A percentile compares a stretch with the other conserved stretches of the same genome.
Conservation (phyloP, 352 stramenopile species). For the Thalassiosira delicatula region DNA sequence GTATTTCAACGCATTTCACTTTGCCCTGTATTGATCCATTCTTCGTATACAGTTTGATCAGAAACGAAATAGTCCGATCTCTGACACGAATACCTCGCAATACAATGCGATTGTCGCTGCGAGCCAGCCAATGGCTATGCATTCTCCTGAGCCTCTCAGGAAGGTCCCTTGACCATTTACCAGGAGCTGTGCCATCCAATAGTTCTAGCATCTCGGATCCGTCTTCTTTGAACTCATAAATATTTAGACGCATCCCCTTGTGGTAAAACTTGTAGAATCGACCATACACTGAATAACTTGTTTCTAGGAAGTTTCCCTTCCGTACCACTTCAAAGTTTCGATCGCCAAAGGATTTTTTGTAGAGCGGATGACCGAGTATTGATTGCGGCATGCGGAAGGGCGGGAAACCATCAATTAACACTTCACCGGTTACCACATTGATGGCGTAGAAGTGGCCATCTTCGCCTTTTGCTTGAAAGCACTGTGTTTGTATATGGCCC, state of each 20-base stretch:
- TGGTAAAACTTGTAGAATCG: conserved; percentile 54
- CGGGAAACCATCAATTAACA: conserved; percentile 63
- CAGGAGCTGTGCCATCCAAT: conserved; percentile 34
- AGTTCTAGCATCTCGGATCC: conserved; percentile 52
- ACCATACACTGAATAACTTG: conserved; percentile 28
- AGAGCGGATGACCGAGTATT: conserved; percentile 46
- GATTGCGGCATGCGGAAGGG: conserved; percentile 45
- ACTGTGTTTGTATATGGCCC: conserved; percentile 30
- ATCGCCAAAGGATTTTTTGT: conserved; percentile 53
- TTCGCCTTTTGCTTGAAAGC: conserved; percentile 28
- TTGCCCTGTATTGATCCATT: conserved; percentile 6
- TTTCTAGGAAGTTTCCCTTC: conserved; percentile 44
- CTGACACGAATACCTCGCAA: conserved; percentile 47
- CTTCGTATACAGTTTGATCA: conserved; percentile 33
- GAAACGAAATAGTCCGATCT: conserved; percentile 49
- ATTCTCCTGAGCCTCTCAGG: conserved; percentile 47
- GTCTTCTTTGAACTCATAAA: conserved; percentile 52
- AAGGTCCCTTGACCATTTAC: conserved; percentile 26
- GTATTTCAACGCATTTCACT: conserved; percentile 54
- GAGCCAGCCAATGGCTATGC: conserved; percentile 57
- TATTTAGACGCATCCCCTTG: conserved; percentile 15
- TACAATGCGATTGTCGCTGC: conserved; percentile 31
- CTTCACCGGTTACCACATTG: conserved; percentile 58
- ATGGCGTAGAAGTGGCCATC: conserved; percentile 48
- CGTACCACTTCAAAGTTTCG: conserved; percentile 59